A percentile compares a stretch with the other conserved stretches of the same genome.
These are phyloP conservation scores for Ganoderma lingzhi DNA, from an alignment of 1,284 basidiomycete species.

Conservation along the genomic window DNA sequence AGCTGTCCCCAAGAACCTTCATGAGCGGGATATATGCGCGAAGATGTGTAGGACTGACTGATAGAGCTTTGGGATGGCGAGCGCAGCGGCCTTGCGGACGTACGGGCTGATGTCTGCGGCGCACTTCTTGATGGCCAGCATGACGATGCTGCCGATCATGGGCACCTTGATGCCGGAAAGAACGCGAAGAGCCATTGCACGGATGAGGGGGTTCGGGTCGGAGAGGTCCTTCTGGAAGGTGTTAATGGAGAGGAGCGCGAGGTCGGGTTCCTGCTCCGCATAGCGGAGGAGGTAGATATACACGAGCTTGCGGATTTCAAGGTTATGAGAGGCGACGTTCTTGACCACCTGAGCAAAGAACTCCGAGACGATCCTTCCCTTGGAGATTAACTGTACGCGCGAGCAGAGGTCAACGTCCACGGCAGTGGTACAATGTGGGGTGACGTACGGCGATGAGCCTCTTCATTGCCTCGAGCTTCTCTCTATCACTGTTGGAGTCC, in stretches of 20 bases:
- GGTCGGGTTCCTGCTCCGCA: constrained; percentile 92
- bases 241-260: constrained; percentile 96
- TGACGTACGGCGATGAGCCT: constrained; percentile 85
- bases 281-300: constrained; percentile 97
- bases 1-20: constrained; percentile 50
- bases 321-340: constrained; percentile 89
- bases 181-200: constrained; percentile 94
- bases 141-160: constrained; percentile 87
- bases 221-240: constrained; percentile 98
- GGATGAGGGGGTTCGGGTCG: constrained; percentile 91
- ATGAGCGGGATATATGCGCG: constrained; percentile 11
- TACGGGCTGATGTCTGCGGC: constrained; percentile 92
- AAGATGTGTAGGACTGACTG: constrained; percentile 59
- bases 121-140: constrained; percentile 91
- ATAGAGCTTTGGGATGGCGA: constrained; percentile 89
- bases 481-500: constrained; percentile 85
- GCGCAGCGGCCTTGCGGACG: constrained; percentile 90
- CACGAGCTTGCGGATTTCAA: constrained; percentile 96
- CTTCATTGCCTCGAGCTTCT: constrained; percentile 94
- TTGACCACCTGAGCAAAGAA: constrained; percentile 97
- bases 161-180: constrained; percentile 91
- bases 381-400: constrained; percentile 83
- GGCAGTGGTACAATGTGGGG: constrained; percentile 7
- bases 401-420: neutral
- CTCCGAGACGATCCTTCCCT: constrained; percentile 89